Evolutionary conservation across 176 grass and related monocot genomes (phyloP).

Genomic region (Rhipidocladum racemiflorum): DNA sequence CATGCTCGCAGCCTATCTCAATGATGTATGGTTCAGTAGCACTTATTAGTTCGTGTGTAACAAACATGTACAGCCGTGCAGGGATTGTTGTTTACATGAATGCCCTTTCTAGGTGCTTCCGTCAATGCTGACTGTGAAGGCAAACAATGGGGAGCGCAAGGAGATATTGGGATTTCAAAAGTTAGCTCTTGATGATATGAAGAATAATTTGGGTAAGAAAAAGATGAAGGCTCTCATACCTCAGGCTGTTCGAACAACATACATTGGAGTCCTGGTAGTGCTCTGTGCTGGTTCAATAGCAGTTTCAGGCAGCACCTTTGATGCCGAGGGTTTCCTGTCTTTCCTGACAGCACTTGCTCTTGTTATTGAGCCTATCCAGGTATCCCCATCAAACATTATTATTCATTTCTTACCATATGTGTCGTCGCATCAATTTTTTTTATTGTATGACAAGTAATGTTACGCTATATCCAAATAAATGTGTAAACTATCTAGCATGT

Average conservation of each 20-base stretch:
- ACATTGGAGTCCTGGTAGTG: conserved; percentile 49
- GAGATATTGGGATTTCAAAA: conserved; percentile 64
- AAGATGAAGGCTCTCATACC: conserved; percentile 84
- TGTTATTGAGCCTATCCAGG: conserved; percentile 76
- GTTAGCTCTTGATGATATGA: conserved; percentile 48
- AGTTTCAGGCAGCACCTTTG: conserved; percentile 49
- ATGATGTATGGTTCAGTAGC: conserved; percentile 51
- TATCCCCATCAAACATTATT: conserved; percentile 11
- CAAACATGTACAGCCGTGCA: background rate
- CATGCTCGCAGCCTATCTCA: conserved; percentile 67
- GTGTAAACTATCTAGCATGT: background rate
- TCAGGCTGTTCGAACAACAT: conserved; percentile 55
- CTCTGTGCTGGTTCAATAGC: conserved; percentile 57
- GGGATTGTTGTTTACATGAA: conserved; percentile 5
- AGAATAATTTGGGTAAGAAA: conserved; percentile 40
- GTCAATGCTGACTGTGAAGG: conserved; percentile 73
- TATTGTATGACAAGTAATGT: background rate
- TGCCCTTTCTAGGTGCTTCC: conserved; percentile 55
- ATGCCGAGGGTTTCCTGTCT: conserved; percentile 55
- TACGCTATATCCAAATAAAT: background rate
- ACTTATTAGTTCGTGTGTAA: background rate
- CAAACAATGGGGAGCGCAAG: conserved; percentile 61
- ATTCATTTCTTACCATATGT: conserved; percentile 11
- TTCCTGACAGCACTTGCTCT: conserved; percentile 67
- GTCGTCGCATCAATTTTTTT: background rate